Percentiles rank a stretch among this genome's conserved stretches.
These are phyloP conservation scores for Mrakia gelida DNA, from an alignment of 768 basidiomycete species.

Conservation along the genomic window DNA sequence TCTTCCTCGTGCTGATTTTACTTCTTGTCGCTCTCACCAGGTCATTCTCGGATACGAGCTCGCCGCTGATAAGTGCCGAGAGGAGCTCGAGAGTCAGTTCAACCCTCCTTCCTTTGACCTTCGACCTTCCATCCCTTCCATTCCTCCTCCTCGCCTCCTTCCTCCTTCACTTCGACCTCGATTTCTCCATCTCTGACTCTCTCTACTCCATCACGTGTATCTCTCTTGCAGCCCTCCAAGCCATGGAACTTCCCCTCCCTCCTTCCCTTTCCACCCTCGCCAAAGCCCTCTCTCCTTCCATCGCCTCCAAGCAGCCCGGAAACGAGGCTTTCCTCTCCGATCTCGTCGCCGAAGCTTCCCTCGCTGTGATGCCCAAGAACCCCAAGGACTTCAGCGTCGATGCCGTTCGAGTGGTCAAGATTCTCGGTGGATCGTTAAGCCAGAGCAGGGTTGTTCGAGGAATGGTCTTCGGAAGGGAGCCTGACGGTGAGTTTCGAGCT, in stretches of 20 bases:
- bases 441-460: slow-evolving; percentile 85
- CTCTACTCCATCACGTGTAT: background rate
- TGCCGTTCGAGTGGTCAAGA: slow-evolving; percentile 96
- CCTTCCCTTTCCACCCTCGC: slow-evolving; percentile 65
- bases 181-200: background rate
- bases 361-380: slow-evolving; percentile 71
- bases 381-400: slow-evolving; percentile 87
- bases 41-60: slow-evolving; percentile 93
- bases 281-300: slow-evolving; percentile 77
- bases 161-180: background rate
- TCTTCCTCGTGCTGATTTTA: background rate
- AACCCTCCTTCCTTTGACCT: slow-evolving; percentile 9
- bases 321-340: slow-evolving; percentile 74
- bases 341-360: slow-evolving; percentile 87
- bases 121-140: slow-evolving; percentile 36
- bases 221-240: slow-evolving; percentile 58
- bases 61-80: slow-evolving; percentile 72
- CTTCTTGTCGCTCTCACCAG: background rate
- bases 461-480: slow-evolving; percentile 96
- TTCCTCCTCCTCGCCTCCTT: slow-evolving; percentile 19
- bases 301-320: slow-evolving; percentile 97
- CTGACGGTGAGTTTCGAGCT: slow-evolving; percentile 62
- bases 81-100: slow-evolving; percentile 82
- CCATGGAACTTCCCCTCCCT: slow-evolving; percentile 64
- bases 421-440: slow-evolving; percentile 86